These are phyloP conservation scores for Colletotrichum costaricense DNA, from an alignment of 2,329 filamentous ascomycete species.

Conservation along the genomic window DNA sequence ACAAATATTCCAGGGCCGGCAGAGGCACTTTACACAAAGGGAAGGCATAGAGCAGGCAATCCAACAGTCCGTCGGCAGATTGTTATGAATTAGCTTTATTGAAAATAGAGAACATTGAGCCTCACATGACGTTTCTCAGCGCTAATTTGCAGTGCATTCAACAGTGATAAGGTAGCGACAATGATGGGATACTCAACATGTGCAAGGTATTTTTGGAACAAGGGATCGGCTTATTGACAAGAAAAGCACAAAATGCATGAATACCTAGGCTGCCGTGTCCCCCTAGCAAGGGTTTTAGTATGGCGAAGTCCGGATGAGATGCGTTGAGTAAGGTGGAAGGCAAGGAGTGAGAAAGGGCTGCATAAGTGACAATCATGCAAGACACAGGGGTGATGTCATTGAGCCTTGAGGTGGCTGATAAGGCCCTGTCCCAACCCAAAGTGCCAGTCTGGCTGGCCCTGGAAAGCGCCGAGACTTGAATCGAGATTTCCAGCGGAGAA, in stretches of 20 bases:
- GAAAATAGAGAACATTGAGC: slow-evolving; percentile 14
- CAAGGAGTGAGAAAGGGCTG: background rate
- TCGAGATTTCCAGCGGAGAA: slow-evolving; percentile 26
- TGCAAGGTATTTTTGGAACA: slow-evolving; percentile 13
- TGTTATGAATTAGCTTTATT: slow-evolving; percentile 34
- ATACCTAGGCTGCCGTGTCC: slow-evolving; percentile 1
- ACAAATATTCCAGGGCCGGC: background rate
- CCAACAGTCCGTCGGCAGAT: slow-evolving; percentile 35
- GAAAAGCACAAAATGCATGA: background rate
- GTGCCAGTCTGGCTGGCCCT: slow-evolving; percentile 1
- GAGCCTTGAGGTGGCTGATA: slow-evolving; percentile 24
- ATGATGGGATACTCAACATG: background rate
- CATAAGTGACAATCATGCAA: slow-evolving; percentile 13
- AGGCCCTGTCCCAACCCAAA: background rate
- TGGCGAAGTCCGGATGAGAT: background rate
- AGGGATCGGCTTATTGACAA: slow-evolving; percentile 1
- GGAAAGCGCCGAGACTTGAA: slow-evolving; percentile 9
- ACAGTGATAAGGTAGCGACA: background rate
- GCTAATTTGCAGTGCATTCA: background rate
- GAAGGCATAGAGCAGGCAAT: slow-evolving; percentile 24
- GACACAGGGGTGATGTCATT: slow-evolving; percentile 29
- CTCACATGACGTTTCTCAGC: background rate
- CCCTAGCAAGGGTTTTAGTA: background rate
- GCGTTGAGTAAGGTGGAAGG: background rate
- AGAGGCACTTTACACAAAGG: slow-evolving; percentile 20